Evolutionary conservation across 257 asterid genomes (phyloP).

Genomic region (Datura wrightii): DNA sequence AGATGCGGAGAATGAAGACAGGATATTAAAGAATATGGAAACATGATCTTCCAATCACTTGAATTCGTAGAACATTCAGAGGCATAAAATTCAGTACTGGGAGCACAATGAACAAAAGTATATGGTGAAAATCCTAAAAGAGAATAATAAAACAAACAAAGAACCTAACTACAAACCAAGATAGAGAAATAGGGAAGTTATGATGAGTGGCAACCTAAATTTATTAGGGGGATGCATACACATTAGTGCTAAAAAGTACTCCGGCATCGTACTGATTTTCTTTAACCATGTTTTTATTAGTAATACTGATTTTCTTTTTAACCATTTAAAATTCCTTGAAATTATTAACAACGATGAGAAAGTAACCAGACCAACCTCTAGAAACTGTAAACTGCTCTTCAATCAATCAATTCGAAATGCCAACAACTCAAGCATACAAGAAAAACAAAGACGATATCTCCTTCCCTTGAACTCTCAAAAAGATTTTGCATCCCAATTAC

Average conservation of each 20-base stretch:
- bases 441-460: not conserved
- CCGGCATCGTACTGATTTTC: not conserved
- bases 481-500: not conserved
- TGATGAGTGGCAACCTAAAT: not conserved
- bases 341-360: not conserved
- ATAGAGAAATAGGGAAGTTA: not conserved
- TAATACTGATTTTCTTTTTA: not conserved
- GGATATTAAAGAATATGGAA: not conserved
- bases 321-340: not conserved
- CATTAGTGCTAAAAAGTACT: not conserved
- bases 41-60: conserved; percentile 16
- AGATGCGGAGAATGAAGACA: not conserved
- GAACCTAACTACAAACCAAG: not conserved
- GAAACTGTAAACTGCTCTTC: not conserved
- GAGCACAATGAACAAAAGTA: not conserved
- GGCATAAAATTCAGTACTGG: not conserved
- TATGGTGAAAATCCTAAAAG: not conserved
- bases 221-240: not conserved
- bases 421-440: not conserved
- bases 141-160: not conserved
- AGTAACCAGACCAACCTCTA: not conserved
- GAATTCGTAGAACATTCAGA: not conserved
- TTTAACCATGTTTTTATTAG: not conserved
- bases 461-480: not conserved
- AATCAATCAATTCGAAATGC: not conserved